Base-by-base conservation (phyloP, 768 basidiomycete species). In the Boletus edulis region DNA sequence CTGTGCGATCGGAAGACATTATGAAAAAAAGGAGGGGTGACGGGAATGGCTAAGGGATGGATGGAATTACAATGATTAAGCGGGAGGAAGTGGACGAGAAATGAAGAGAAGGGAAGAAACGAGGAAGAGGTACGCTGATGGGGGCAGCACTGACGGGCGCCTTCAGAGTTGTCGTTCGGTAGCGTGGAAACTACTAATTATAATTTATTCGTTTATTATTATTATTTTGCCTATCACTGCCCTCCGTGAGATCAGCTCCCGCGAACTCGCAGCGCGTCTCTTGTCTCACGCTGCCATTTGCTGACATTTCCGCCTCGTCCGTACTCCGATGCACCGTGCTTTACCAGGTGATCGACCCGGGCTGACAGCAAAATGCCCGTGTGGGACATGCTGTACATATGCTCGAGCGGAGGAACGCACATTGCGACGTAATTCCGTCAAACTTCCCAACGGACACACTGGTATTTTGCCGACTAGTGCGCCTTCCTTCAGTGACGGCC, bases 1-100 rank as follows among this genome's bases (percentile, higher is more conserved):
- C 66, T 49, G 73, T 50, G 46, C 70, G 72, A 60, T 81, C 80
- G 54, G 76, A 62, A 5, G 75, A 62, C 77, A 75, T 77, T 39
- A 63, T 64, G 54, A 49, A 56, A 57, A 56, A 63, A 65, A 65
- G 52, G 62, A 54, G 58, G 54, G 56, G 22, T 43, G 49, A 39
- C 42, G 17, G 51, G 31, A 46, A 55, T n/a, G 47, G 43, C n/a
- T 4, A 59, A 60, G 15, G 12, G 54, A 48, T 38, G 37, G 32
- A 58, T 46, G 59, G 63, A 61, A 63, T 64, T 63, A 68, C 58
- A 70, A 55, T 48, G 58, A 64, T 62, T 55, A 67, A 62, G 59
- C 48, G 53, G 44, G 38, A 18, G 24, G 39, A 46, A 46, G 50
- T 59, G 37, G 53, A 58, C 45, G 60, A 63, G 60, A 67, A 68